These are phyloP conservation scores for Durotheca rogersii DNA, from an alignment of 495 filamentous ascomycete species.

Conservation along the genomic window DNA sequence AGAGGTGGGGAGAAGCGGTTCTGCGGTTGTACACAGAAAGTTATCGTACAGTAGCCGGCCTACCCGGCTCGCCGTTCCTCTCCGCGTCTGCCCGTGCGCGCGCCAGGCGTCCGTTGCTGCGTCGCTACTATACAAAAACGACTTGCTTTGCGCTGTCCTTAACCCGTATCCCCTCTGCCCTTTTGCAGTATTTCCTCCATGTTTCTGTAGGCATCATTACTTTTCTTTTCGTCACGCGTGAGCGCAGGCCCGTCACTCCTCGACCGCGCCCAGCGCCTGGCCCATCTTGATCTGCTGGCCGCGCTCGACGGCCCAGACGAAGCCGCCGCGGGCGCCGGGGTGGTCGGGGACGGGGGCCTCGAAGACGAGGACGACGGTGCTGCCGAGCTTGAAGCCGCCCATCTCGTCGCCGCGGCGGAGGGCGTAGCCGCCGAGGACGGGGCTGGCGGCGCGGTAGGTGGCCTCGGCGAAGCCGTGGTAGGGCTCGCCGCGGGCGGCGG, in stretches of 20 bases:
- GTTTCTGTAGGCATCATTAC: too few relatives aligned
- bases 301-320: constrained; percentile 78
- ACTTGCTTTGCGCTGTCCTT: too few relatives aligned
- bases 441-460: constrained; percentile 76
- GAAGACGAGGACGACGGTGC: constrained; percentile 94
- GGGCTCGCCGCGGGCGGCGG: constrained; percentile 70
- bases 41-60: too few relatives aligned
- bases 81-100: too few relatives aligned
- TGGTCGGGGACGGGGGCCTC: constrained; percentile 76
- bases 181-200: too few relatives aligned
- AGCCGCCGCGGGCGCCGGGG: constrained; percentile 73
- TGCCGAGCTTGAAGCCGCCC: constrained; percentile 96
- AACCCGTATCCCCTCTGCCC: neutral
- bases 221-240: too few relatives aligned
- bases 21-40: too few relatives aligned
- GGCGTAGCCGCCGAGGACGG: constrained; percentile 77
- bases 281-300: constrained; percentile 89
- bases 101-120: too few relatives aligned
- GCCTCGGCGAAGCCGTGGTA: constrained; percentile 89
- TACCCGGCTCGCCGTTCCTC: too few relatives aligned
- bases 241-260: constrained; percentile 23
- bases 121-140: too few relatives aligned
- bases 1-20: too few relatives aligned
- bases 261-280: constrained; percentile 70
- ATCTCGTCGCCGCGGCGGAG: constrained; percentile 89